Percentiles rank a stretch among this genome's conserved stretches.
Conservation (phyloP, 257 asterid genomes). For the Gardenia jasminoides region DNA sequence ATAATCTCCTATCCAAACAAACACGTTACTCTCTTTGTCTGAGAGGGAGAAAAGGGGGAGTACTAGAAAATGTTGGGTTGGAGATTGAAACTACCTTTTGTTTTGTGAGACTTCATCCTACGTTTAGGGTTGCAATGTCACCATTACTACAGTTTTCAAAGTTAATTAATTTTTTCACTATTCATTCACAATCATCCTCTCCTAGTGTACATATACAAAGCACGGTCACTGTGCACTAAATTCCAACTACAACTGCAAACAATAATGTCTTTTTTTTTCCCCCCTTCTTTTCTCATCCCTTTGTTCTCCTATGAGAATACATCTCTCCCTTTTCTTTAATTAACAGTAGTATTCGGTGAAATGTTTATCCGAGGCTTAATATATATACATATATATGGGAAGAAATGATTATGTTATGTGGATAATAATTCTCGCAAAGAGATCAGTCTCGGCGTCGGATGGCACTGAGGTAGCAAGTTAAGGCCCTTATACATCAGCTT, state of each 20-base stretch:
- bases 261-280: background rate
- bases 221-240: background rate
- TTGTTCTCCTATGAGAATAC: background rate
- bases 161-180: background rate
- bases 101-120: no score
- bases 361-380: background rate
- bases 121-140: no score
- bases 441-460: slow-evolving; percentile 18
- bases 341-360: background rate
- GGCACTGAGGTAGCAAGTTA: slow-evolving; percentile 24
- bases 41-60: no score
- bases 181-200: background rate
- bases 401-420: slow-evolving; percentile 11
- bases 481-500: slow-evolving; percentile 18
- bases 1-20: no score
- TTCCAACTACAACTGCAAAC: background rate
- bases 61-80: no score
- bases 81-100: no score
- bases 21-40: no score
- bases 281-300: background rate
- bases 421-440: slow-evolving; percentile 10
- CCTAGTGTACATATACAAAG: background rate
- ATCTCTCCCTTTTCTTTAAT: background rate
- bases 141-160: background rate
- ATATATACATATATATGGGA: no score